Conservation (phyloP, 192 early-diverging fungal species). For the Podila minutissima region DNA sequence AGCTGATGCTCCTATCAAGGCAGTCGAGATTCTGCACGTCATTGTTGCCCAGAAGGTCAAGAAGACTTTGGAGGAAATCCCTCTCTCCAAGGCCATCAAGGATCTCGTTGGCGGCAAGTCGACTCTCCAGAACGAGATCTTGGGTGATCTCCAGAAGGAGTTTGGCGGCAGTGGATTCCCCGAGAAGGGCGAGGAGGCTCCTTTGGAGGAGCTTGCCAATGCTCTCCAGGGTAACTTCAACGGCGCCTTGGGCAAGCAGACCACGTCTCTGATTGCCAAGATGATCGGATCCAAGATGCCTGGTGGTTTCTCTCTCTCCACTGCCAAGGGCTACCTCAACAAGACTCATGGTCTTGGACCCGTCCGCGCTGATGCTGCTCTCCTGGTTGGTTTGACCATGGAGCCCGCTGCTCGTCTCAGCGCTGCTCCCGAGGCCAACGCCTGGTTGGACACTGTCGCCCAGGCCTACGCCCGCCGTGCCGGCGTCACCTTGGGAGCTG, state of each 20-base stretch:
- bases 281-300: constrained; percentile 93
- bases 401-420: constrained; percentile 86
- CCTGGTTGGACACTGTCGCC: constrained; percentile 80
- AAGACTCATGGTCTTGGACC: constrained; percentile 75
- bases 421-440: constrained; percentile 78
- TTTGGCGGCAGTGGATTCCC: constrained; percentile 80
- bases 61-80: constrained; percentile 79
- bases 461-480: constrained; percentile 75
- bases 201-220: constrained; percentile 82
- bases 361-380: constrained; percentile 75
- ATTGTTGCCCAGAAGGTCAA: constrained; percentile 94
- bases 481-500: constrained; percentile 69
- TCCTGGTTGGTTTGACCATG: constrained; percentile 82
- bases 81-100: constrained; percentile 84
- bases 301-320: constrained; percentile 83
- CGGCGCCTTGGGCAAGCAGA: constrained; percentile 85
- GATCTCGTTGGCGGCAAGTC: constrained; percentile 96
- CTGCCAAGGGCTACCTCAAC: constrained; percentile 83
- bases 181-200: constrained; percentile 93
- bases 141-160: constrained; percentile 95
- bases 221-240: constrained; percentile 68
- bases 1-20: constrained; percentile 84
- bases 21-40: constrained; percentile 83
- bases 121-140: constrained; percentile 96
- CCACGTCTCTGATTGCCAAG: constrained; percentile 77